Evolutionary conservation across 1,284 basidiomycete genomes (phyloP), one percentile per base, ranked within the genome.

Genomic region (Macrocybe sp.): DNA sequence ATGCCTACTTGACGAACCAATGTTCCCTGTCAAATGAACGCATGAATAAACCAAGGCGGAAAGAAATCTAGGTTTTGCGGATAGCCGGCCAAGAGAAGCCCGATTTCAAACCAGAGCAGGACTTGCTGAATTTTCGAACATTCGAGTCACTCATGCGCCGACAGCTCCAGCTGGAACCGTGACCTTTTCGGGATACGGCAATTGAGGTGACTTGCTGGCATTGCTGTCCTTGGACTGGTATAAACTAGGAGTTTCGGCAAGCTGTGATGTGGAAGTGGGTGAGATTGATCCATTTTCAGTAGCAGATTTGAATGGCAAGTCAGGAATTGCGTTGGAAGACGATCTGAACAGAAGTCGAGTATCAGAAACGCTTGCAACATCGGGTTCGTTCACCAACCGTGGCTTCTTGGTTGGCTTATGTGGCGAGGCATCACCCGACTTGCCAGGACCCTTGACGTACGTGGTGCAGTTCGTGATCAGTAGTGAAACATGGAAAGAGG

Each of bases 371-470:
- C 53, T 39, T 50, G 46, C 48, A 49, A 61, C 54, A 51, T 55
- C 52, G 59, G 60, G 32, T 48, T 38, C 29, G 30, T 56, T 56
- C 49, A 70, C 73, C 66, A 64, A 76, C 74, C 75, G 75, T 69
- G 69, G 79, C 65, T 85, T 87, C 74, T 88, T 89, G 62, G 85
- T 81, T 34, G 85, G 86, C 67, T 81, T 73, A 54, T 89, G 86
- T 10, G 81, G 76, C 8, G 83, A 83, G 6, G 75, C 70, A 56
- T 85, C 75, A 53, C 68, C 76, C 32, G 81, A 76, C 57, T 85
- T 85, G 58, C 79, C 78, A 43, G 73, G 63, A 45, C 71, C 75
- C 83, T 86, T 79, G 59, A 64, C 44, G 47, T 41, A 46, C 47
- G 22, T 22, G 22, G 22, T 4, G 22, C 22, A 22, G 22, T 22